A percentile compares a stretch with the other conserved stretches of the same genome.
These are phyloP conservation scores for Camellia japonica DNA, from an alignment of 148 eudicot genomes.

Conservation along the genomic window DNA sequence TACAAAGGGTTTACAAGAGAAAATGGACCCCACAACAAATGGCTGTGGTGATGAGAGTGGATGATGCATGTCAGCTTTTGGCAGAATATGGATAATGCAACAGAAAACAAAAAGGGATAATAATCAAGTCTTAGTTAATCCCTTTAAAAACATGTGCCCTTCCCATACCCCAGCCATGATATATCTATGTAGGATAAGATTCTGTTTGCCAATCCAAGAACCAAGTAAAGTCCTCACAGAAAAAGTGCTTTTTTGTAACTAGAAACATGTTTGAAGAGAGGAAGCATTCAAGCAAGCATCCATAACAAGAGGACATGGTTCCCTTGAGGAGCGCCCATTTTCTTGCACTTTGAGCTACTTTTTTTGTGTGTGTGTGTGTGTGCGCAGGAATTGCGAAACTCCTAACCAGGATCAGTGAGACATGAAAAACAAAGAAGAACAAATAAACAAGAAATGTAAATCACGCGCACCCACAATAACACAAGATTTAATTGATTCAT, in stretches of 20 bases:
- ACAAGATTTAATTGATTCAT: too few species aligned
- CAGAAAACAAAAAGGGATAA: conserved; percentile 11
- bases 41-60: conserved; percentile 11
- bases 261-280: conserved; percentile 26
- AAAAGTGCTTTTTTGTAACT: conserved; percentile 11
- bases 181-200: conserved; percentile 20
- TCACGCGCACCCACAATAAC: too few species aligned
- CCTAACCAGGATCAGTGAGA: too few species aligned
- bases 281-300: conserved; percentile 17
- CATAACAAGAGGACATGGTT: conserved; percentile 18
- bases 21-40: conserved; percentile 12
- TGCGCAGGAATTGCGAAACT: too few species aligned
- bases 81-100: conserved; percentile 21
- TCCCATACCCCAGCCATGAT: conserved; percentile 21
- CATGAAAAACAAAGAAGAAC: too few species aligned
- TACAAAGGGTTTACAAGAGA: background rate
- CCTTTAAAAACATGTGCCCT: conserved; percentile 9
- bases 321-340: background rate
- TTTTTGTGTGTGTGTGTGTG: too few species aligned
- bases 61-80: conserved; percentile 8
- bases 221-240: conserved; percentile 16
- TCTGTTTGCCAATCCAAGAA: conserved; percentile 12
- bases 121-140: background rate
- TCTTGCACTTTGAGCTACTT: background rate
- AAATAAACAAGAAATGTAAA: too few species aligned